Evolutionary conservation across 1,284 basidiomycete species (phyloP).

Genomic region (Cutaneotrichosporon sp.): DNA sequence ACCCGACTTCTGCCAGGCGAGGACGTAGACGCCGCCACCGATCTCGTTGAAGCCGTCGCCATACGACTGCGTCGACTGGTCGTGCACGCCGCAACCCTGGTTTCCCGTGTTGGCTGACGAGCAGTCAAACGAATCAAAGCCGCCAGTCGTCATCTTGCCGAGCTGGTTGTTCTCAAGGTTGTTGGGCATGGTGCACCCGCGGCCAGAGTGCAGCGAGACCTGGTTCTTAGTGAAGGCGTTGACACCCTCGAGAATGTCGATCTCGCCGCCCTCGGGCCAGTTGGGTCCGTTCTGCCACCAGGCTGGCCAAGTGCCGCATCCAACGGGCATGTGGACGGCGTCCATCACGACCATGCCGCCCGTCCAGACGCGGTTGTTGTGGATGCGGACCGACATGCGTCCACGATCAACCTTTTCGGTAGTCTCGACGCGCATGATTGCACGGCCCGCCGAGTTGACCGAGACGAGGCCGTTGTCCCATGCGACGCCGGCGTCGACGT

Average conservation of each 20-base stretch:
- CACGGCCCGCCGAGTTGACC: constrained; percentile 69
- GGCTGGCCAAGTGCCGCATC: constrained; percentile 72
- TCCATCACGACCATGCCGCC: constrained; percentile 73
- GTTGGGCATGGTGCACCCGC: constrained; percentile 56
- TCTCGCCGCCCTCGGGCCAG: constrained; percentile 60
- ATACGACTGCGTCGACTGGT: constrained; percentile 41
- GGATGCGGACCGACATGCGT: constrained; percentile 72
- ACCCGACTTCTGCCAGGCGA: constrained; percentile 71
- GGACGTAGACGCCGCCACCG: constrained; percentile 55
- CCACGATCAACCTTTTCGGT: constrained; percentile 64
- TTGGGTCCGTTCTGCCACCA: constrained; percentile 55
- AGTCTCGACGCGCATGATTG: constrained; percentile 80
- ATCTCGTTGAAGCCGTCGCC: constrained; percentile 52
- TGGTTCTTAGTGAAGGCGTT: constrained; percentile 53
- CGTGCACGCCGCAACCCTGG: constrained; percentile 54
- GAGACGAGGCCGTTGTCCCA: constrained; percentile 53
- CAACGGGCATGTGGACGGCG: constrained; percentile 83
- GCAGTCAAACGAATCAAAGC: constrained; percentile 50
- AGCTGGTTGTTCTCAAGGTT: constrained; percentile 57
- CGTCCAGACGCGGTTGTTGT: constrained; percentile 61
- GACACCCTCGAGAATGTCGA: constrained; percentile 59
- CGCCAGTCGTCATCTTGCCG: constrained; percentile 59
- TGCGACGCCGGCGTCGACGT: constrained; percentile 29
- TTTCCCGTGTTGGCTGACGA: constrained; percentile 49
- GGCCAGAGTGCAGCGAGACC: constrained; percentile 53